Base-by-base conservation (phyloP, 2,329 filamentous ascomycete genomes). In the Coniochaeta pulveracea region DNA sequence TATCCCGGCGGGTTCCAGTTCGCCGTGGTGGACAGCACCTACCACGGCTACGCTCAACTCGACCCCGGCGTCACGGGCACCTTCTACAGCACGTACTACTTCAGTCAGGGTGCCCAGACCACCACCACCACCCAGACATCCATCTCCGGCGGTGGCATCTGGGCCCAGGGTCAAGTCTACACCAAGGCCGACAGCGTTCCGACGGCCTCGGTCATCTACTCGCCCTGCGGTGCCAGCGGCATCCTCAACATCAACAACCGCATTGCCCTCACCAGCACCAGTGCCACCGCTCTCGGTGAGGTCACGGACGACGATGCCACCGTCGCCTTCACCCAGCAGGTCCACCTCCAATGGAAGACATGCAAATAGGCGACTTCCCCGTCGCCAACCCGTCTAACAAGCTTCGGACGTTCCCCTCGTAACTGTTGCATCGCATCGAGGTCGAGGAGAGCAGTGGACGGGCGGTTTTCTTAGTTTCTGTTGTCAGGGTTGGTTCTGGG, bases 161-260 rank as follows among this genome's bases (percentile, higher is more conserved):
- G 60, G 61, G 49, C 45, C 10, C 37, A 46, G 3, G 61, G 61
- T 37, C 55, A 64, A 48, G 60, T 64, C 11, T 64, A 64, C 52
- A 64, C 60, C 39, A 64, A 63, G 52, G 46, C 55, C 37, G 61
- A 64, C 47, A 47, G 52, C 40, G 47, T 64, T 21, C 60, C 60
- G 19, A 64, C 60, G 2, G 56, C 60, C 11, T 57, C 56, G 34
- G 47, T 60, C 44, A 61, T 64, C 48, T 64, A 51, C 50, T 58
- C 60, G 35, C 61, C 60, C 4, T 64, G 61, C 47, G 61, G 61
- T 36, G 57, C 58, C 37, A 55, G 45, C 31, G 61, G 61, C 33
- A 61, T 64, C 40, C 56, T 64, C 44, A 64, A 64, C 49, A 50
- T 64, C 47, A 64, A 63, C 51, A 64, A 63, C 54, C 57, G 60